Base-by-base conservation (phyloP, 129 eudicot species). In the Escallonia herrerae region DNA sequence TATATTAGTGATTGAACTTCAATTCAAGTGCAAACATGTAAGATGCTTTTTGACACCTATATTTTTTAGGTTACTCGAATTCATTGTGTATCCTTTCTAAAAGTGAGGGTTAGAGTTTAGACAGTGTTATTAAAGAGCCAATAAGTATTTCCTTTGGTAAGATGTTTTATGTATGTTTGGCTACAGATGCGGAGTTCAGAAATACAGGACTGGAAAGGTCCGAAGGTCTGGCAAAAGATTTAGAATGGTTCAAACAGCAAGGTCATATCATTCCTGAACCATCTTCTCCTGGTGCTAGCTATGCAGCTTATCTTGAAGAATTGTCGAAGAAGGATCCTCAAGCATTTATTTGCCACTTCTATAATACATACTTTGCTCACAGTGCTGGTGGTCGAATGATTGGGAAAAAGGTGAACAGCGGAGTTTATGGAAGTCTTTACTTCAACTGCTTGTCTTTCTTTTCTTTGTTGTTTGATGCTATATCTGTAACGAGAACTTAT, bases 341-440 rank as follows among this genome's bases (percentile, higher is more conserved):
- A 61, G 96, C 90, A 41, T 93, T 93, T 69, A 88, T 93, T 52
- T 93, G 98, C 79, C 98, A 93, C 67, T 93, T 93, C 60, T 89
- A 93, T 79, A 93, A 93, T 72, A 84, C 72, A 3, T 89, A 93
- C 74, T 93, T 93, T 74, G 98, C 96, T 2, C 98, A 93, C 75
- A 59, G 90, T 13, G 98, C 98, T 41, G 98, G 98, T 49, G 98
- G 98, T 65, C 83, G 90, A 58, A 93, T 93, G 98, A 89, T 93
- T 4, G 96, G 98, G 43, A 88, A 66, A 72, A 93, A 93, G 98
- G 98, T 93, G 40, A 64, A 67, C 12, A 44, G 12, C 33, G 33
- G 33, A 22, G 33, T 22, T 22, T 22, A 22, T 57, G 33, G 1
- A 22, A 22, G 33, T 22, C 33, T 22, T 22, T 22, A 22, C 33